phyloP scores from a whole-genome alignment of 257 asterid species.

The Cinchona pubescens region DNA sequence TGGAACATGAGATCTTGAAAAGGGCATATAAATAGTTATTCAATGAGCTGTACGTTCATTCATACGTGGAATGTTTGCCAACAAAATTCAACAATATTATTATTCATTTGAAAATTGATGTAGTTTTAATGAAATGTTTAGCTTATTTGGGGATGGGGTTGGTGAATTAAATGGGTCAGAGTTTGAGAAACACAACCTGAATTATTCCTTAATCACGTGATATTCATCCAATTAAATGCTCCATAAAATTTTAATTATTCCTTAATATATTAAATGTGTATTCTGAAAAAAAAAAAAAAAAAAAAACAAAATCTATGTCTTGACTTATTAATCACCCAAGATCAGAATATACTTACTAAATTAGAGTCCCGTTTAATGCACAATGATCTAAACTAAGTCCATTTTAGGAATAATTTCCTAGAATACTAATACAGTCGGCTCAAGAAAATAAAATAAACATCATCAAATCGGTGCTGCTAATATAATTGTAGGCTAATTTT shows the following conservation, averaged over 20 bases:
- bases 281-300: no score
- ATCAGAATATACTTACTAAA: neutral
- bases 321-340: neutral
- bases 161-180: neutral
- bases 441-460: no score
- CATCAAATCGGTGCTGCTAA: neutral
- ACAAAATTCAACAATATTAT: neutral
- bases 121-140: neutral
- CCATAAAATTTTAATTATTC: no score
- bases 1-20: no score
- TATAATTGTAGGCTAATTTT: neutral
- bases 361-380: neutral
- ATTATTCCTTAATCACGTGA: neutral
- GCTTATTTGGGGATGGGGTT: neutral
- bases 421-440: neutral
- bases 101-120: neutral
- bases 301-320: no score
- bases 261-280: no score
- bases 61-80: no score
- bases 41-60: no score
- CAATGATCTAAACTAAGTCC: neutral
- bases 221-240: no score
- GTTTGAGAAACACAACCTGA: neutral
- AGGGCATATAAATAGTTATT: no score
- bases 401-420: neutral